These are phyloP conservation scores for Tubosaeta sp. DNA, from an alignment of 768 basidiomycete species.

Conservation along the genomic window DNA sequence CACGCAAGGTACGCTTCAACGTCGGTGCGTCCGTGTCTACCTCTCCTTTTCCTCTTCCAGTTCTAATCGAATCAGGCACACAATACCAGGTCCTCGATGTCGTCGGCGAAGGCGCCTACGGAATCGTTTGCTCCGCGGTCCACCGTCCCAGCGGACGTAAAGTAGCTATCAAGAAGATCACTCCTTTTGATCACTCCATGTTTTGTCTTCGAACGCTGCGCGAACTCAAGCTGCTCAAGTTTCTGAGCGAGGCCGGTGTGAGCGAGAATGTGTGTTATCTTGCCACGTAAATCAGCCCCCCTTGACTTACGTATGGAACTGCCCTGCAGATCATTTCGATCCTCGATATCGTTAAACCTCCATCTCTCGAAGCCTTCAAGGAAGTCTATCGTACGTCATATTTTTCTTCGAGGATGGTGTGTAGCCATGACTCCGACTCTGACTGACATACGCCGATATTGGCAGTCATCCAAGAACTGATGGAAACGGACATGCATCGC, in stretches of 20 bases:
- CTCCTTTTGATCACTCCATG: conserved; percentile 94
- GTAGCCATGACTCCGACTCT: background rate
- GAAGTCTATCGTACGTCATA: conserved; percentile 68
- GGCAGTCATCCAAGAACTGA: conserved; percentile 83
- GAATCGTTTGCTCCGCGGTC: conserved; percentile 91
- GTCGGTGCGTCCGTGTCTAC: conserved; percentile 45
- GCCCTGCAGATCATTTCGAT: conserved; percentile 74
- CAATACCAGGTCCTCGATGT: conserved; percentile 85
- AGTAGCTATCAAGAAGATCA: conserved; percentile 96
- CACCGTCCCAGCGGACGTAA: conserved; percentile 84
- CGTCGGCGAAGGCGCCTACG: conserved; percentile 90
- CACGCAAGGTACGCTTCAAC: conserved; percentile 86
- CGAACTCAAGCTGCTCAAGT: conserved; percentile 80
- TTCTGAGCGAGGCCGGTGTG: conserved; percentile 82
- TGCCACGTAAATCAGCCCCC: background rate
- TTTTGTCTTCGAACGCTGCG: conserved; percentile 89
- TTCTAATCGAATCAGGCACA: conserved; percentile 41
- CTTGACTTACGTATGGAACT: background rate
- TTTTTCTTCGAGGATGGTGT: background rate
- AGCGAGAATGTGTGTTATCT: conserved; percentile 68
- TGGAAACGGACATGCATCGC: conserved; percentile 97
- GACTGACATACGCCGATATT: conserved; percentile 3
- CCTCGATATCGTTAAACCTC: conserved; percentile 82
- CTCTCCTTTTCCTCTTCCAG: background rate
- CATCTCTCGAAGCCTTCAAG: conserved; percentile 76